phyloP scores from a whole-genome alignment of 805 yeast genomes.

The Metschnikowia arizonensis region DNA sequence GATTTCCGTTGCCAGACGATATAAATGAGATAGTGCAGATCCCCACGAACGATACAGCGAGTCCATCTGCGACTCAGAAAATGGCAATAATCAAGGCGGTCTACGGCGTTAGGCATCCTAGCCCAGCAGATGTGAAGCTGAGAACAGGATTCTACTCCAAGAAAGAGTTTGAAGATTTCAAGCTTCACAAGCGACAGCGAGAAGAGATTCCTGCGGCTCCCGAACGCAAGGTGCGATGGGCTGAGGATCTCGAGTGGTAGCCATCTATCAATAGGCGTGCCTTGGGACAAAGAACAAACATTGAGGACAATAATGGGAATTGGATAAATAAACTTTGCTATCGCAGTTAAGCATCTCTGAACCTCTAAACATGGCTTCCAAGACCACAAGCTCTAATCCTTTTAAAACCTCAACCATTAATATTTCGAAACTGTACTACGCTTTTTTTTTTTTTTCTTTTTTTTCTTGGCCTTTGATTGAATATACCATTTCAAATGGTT shows the following conservation, averaged over 20 bases:
- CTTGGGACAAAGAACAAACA: constrained; percentile 1
- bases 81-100: constrained; percentile 42
- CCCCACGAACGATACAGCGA: constrained; percentile 38
- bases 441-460: no score
- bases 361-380: not conserved
- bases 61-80: constrained; percentile 20
- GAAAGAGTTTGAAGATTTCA: constrained; percentile 24
- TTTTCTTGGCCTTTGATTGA: no score
- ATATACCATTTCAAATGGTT: no score
- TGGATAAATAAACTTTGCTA: not conserved
- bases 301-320: not conserved
- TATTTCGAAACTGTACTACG: no score
- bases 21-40: constrained; percentile 56
- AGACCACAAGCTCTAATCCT: not conserved
- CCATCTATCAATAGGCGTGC: not conserved
- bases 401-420: not conserved
- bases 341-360: not conserved
- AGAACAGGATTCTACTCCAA: constrained; percentile 28
- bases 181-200: constrained; percentile 11
- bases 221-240: constrained; percentile 29
- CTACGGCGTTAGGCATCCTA: not conserved
- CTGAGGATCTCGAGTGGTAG: constrained; percentile 35
- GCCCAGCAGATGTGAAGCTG: not conserved
- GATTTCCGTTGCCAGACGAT: constrained; percentile 58
- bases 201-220: constrained; percentile 18